Evolutionary conservation across 2,329 filamentous ascomycete species (phyloP), one percentile per base, ranked within the genome.

Genomic region (Endocalyx cinctus): DNA sequence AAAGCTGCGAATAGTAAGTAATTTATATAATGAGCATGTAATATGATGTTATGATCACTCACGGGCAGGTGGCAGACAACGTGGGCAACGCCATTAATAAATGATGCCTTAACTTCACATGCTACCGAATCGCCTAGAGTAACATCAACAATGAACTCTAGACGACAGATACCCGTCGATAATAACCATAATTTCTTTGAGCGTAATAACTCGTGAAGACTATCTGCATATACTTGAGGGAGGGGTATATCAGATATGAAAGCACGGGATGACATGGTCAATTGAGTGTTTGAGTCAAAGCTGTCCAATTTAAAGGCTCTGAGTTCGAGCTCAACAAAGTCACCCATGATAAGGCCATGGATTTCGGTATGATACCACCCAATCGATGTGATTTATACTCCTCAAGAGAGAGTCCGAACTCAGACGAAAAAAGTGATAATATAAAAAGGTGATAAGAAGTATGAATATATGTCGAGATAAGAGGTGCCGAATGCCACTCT

Each of bases 131-230:
- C 33, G 11, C 36, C 29, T 18, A 38, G 35, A 14, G 34, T 30
- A 14, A 42, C 30, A 13, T 41, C 29, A 11, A 54, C 30, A 29
- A 31, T 37, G 26, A 54, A 35, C 17, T 55, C 50, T 17, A 54
- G 39, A 31, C 43, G 51, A 16, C 50, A 51, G 22, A 43, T 20
- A 10, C 52, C 50, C n/a, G 47, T 38, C 4, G 50, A 52, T 18
- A 51, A 33, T 11, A 55, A 34, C 52, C 52, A 55, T 13, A 55
- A 10, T 16, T 48, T 36, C 20, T 52, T 51, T 4, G 46, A 41
- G 22, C 38, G 38, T 23, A 55, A 43, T 22, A 48, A 38, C 2
- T 35, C 38, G 10, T n/a, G 33, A 22, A 54, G 28, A 8, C 48
- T 35, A 5, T 45, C 41, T 4, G 42, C 17, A 3, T 41, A 33